These are phyloP conservation scores for Tetrahymena borealis DNA, from an alignment of 73 alveolate genomes.

Conservation along the genomic window DNA sequence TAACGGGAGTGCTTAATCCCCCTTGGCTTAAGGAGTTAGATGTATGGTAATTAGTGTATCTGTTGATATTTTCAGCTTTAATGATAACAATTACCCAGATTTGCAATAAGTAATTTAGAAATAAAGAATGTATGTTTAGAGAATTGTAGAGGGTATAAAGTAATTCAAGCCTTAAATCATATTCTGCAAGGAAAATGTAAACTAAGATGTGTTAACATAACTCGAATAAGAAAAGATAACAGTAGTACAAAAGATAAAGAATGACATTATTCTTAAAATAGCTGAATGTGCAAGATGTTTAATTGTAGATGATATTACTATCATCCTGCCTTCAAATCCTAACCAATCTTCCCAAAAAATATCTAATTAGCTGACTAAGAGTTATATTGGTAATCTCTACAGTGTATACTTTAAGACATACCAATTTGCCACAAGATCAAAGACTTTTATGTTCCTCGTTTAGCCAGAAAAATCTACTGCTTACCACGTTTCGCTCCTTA, in stretches of 20 bases:
- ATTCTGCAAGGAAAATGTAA: not conserved
- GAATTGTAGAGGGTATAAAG: not conserved
- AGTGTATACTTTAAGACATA: not conserved
- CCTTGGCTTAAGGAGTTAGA: not conserved
- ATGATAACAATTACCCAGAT: not conserved
- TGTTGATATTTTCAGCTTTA: not conserved
- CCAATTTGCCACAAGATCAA: not conserved
- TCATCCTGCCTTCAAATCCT: not conserved
- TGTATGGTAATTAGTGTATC: not conserved
- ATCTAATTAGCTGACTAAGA: not conserved
- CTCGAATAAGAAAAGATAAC: not conserved
- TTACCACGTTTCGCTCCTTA: not conserved
- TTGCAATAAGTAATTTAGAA: not conserved
- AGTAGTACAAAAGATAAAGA: not conserved
- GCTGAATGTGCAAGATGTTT: not conserved
- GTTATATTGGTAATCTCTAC: not conserved
- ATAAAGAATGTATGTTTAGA: not conserved
- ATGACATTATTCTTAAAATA: not conserved
- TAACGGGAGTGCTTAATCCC: not conserved
- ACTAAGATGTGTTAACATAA: not conserved
- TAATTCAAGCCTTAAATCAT: not conserved
- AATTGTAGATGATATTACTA: not conserved
- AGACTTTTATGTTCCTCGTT: not conserved
- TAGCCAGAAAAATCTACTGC: not conserved
- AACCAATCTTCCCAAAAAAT: not conserved